phyloP scores from a whole-genome alignment of 2,329 filamentous ascomycete species.

The Ampelomyces quisqualis region DNA sequence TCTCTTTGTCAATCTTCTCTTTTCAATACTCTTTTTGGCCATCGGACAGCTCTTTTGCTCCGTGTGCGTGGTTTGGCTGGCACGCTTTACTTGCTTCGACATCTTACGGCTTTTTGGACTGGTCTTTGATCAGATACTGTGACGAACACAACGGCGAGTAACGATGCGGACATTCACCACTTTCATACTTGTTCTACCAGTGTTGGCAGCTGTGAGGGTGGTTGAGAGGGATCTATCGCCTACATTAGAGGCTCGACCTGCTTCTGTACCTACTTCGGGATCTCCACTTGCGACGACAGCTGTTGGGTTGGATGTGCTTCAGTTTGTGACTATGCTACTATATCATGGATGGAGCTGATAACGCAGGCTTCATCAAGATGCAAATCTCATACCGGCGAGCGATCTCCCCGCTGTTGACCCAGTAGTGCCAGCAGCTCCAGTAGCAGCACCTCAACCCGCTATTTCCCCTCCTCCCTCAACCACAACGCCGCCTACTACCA shows the following conservation, averaged over 20 bases:
- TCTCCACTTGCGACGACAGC: not conserved
- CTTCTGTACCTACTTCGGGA: not conserved
- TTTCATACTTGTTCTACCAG: conserved; percentile 1
- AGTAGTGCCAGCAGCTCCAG: too few relatives aligned
- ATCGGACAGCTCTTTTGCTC: too few relatives aligned
- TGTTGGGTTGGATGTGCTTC: not conserved
- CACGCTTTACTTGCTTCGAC: not conserved
- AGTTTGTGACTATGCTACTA: not conserved
- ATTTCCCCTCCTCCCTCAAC: too few relatives aligned
- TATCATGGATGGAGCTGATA: not conserved
- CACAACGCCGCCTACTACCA: conserved; percentile 1
- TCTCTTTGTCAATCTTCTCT: too few relatives aligned
- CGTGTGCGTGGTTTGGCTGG: too few relatives aligned
- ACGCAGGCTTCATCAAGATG: conserved; percentile 18
- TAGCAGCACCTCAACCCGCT: too few relatives aligned
- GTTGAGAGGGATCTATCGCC: not conserved
- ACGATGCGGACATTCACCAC: not conserved
- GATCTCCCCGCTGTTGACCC: too few relatives aligned
- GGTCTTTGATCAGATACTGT: not conserved
- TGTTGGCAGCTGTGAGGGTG: too few relatives aligned
- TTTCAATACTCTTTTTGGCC: too few relatives aligned
- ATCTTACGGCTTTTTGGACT: not conserved
- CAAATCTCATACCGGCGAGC: too few relatives aligned
- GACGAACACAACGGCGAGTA: not conserved
- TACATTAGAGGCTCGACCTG: not conserved